Conservation (phyloP, 805 yeast genomes). For the Saccharomycopsis sp. region DNA sequence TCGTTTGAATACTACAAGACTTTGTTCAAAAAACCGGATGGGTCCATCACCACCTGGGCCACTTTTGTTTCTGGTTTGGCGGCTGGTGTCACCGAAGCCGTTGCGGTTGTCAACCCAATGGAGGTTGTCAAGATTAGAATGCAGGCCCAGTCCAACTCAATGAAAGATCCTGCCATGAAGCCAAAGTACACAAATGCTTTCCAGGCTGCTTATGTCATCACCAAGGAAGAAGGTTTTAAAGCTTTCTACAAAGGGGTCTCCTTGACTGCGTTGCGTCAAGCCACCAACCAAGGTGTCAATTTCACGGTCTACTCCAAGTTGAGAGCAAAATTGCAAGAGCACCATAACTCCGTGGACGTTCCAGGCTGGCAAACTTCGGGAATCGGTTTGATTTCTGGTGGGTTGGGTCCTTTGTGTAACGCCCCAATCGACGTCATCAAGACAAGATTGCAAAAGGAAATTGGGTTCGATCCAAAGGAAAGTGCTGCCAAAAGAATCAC, state of each 20-base stretch:
- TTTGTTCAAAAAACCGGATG: slow-evolving; percentile 52
- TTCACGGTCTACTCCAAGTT: slow-evolving; percentile 89
- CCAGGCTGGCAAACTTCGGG: slow-evolving; percentile 93
- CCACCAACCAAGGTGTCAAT: slow-evolving; percentile 97
- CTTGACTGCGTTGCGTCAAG: slow-evolving; percentile 95
- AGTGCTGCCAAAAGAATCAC: slow-evolving; percentile 70
- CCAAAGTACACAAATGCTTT: slow-evolving; percentile 91
- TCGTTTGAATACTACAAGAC: slow-evolving; percentile 85
- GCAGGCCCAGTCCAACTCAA: slow-evolving; percentile 89
- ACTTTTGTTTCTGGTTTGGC: slow-evolving; percentile 91
- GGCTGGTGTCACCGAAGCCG: slow-evolving; percentile 96
- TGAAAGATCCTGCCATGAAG: slow-evolving; percentile 55
- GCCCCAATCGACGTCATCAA: slow-evolving; percentile 97
- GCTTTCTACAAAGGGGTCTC: slow-evolving; percentile 92
- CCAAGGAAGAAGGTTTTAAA: slow-evolving; percentile 82
- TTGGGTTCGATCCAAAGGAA: slow-evolving; percentile 47
- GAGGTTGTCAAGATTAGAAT: slow-evolving; percentile 94
- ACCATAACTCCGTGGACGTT: slow-evolving; percentile 47
- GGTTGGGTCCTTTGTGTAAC: slow-evolving; percentile 93
- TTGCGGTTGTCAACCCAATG: slow-evolving; percentile 90
- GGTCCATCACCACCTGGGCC: slow-evolving; percentile 58
- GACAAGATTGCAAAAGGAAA: slow-evolving; percentile 90
- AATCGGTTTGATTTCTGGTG: slow-evolving; percentile 90
- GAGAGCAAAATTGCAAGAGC: slow-evolving; percentile 57
- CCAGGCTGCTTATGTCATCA: slow-evolving; percentile 77